phyloP scores from a whole-genome alignment of 768 basidiomycete species.

The Tricholoma sp. region DNA sequence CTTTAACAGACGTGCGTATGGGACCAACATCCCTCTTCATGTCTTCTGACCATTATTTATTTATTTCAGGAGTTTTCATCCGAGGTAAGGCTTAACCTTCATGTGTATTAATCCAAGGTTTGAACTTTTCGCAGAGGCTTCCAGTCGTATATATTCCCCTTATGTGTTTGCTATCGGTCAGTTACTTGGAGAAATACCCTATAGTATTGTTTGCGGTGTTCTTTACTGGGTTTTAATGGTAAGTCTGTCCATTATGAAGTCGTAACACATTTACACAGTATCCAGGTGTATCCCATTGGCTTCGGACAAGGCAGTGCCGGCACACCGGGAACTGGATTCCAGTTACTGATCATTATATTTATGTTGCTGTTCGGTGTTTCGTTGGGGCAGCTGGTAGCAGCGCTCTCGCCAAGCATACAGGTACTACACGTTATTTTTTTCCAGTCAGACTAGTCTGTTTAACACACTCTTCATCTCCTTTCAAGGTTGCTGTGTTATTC shows the following conservation, averaged over 20 bases:
- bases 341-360: slow-evolving; percentile 64
- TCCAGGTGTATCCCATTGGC: slow-evolving; percentile 58
- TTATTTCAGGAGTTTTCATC: slow-evolving; percentile 32
- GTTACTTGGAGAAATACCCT: slow-evolving; percentile 77
- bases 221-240: slow-evolving; percentile 78
- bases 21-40: slow-evolving; percentile 2
- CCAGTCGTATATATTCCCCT: slow-evolving; percentile 82
- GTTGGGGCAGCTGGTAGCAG: slow-evolving; percentile 68
- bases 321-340: slow-evolving; percentile 63
- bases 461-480: slow-evolving; percentile 12
- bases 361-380: slow-evolving; percentile 64
- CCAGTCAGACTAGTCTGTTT: slow-evolving; percentile 21
- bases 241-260: slow-evolving; percentile 13
- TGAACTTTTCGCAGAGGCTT: slow-evolving; percentile 45
- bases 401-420: slow-evolving; percentile 72
- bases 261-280: not conserved
- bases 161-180: slow-evolving; percentile 83
- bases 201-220: slow-evolving; percentile 61
- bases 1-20: slow-evolving; percentile 46
- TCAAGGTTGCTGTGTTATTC: slow-evolving; percentile 65
- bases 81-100: slow-evolving; percentile 15
- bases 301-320: slow-evolving; percentile 62
- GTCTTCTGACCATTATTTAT: not conserved
- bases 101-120: slow-evolving; percentile 6
- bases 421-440: slow-evolving; percentile 20